Evolutionary conservation across 805 yeast species (phyloP), one percentile per base, ranked within the genome.

Genomic region (Yarrowia osloensis): DNA sequence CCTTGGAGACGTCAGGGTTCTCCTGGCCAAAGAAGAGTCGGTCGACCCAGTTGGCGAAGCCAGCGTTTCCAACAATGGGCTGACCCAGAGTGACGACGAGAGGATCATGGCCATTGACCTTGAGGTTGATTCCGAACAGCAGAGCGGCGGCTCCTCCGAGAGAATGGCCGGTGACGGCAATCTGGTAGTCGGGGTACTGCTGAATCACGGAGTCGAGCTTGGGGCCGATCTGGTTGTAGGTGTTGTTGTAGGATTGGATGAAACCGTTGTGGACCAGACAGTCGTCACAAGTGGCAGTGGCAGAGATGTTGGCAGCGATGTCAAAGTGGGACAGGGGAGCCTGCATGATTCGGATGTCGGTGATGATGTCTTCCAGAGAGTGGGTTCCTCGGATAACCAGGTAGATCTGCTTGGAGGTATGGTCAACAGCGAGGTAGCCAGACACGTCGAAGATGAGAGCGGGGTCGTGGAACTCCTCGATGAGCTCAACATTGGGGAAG

Each of bases 71-170:
- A 15, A 62, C 66, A 46, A 44, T 44, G 8, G 66, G 66, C 55
- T 62, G 66, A 13, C 55, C 66, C 1, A 46, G 42, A 24, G 66
- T 46, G 12, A 62, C 54, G 31, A 62, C 66, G 7, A 62, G 54
- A 31, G 66, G 66, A 33, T 62, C 66, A 15, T 62, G 55, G 12
- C 55, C 55, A 33, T 62, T 44, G 19, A 62, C 35, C 35, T 62
- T 62, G 35, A 62, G 54, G 42, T 35, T 62, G 55, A 62, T 44
- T 44, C 66, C 66, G 22, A 46, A 62, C 15, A 62, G 55, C 4
- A 62, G 42, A 8, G 66, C 66, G 13, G 46, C 55, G 33, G 66
- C 66, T 11, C 66, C 66, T 13, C 66, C 66, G 4, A 62, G 46
- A 31, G 66, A 62, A 35, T 62, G 66, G 5, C 66, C 66, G 19